These are phyloP conservation scores for Papiliotrema nemorosa DNA, from an alignment of 1,284 basidiomycete species.

Conservation along the genomic window DNA sequence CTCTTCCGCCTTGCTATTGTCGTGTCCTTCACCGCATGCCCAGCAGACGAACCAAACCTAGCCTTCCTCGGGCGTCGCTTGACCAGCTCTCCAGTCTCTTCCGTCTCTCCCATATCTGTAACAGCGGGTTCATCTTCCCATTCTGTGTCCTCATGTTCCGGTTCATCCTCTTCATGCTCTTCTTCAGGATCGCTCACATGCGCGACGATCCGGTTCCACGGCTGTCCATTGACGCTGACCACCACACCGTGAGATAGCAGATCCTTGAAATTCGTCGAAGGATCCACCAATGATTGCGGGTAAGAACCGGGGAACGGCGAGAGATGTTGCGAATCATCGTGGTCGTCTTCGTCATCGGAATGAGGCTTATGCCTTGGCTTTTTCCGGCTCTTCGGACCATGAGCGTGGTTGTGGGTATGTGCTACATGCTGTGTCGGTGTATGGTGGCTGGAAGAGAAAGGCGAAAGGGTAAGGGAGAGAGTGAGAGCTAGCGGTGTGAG, in stretches of 20 bases:
- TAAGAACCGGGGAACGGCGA: slow-evolving; percentile 12
- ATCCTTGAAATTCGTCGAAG: slow-evolving; percentile 42
- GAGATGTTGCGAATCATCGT: slow-evolving; percentile 24
- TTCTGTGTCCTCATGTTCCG: slow-evolving; percentile 20
- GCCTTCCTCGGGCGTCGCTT: slow-evolving; percentile 26
- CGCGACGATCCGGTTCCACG: slow-evolving; percentile 48
- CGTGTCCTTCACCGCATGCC: slow-evolving; percentile 16
- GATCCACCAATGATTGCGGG: slow-evolving; percentile 2
- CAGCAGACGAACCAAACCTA: slow-evolving; percentile 21
- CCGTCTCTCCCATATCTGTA: slow-evolving; percentile 3
- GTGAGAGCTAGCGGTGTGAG: slow-evolving; percentile 48
- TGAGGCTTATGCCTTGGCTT: slow-evolving; percentile 16
- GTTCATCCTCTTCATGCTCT: slow-evolving; percentile 14
- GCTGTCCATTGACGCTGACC: slow-evolving; percentile 46
- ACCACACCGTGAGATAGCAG: slow-evolving; percentile 47
- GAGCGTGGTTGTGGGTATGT: slow-evolving; percentile 7
- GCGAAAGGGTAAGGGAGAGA: slow-evolving; percentile 43
- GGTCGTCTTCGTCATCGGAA: slow-evolving; percentile 36
- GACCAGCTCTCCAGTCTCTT: slow-evolving; percentile 14
- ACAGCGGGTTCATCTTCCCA: slow-evolving; percentile 22
- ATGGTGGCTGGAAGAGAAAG: slow-evolving; percentile 8
- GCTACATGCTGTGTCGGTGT: slow-evolving; percentile 18
- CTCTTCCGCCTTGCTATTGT: slow-evolving; percentile 7
- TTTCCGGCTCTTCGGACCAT: slow-evolving; percentile 13
- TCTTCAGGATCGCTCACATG: slow-evolving; percentile 45